These are phyloP conservation scores for Calendula officinalis DNA, from an alignment of 129 eudicot species.

Conservation along the genomic window DNA sequence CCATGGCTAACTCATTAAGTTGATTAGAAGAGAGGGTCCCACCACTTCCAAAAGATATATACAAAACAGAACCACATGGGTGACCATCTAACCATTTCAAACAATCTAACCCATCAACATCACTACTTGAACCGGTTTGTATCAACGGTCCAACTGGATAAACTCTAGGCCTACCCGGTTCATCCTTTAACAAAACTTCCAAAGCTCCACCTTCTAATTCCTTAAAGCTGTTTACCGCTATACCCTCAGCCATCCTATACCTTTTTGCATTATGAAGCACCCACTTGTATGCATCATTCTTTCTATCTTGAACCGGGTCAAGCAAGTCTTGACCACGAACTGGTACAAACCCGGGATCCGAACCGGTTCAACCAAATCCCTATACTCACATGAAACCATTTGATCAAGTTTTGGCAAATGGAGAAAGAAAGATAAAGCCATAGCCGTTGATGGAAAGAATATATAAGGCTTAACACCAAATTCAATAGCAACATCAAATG, in stretches of 20 bases:
- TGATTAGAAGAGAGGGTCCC: constrained; percentile 54
- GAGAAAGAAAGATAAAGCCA: constrained; percentile 40
- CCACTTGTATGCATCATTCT: constrained; percentile 55
- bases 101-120: constrained; percentile 29
- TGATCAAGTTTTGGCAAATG: constrained; percentile 47
- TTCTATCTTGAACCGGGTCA: constrained; percentile 50
- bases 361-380: constrained; percentile 43
- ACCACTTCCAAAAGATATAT: constrained; percentile 65
- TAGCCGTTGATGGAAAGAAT: constrained; percentile 44
- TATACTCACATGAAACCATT: constrained; percentile 42
- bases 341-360: constrained; percentile 59
- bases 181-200: constrained; percentile 15
- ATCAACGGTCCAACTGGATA: constrained; percentile 57
- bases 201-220: constrained; percentile 51
- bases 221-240: constrained; percentile 46
- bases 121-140: constrained; percentile 27
- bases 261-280: constrained; percentile 42
- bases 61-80: constrained; percentile 57
- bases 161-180: constrained; percentile 44
- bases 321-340: constrained; percentile 44
- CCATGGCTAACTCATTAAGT: constrained; percentile 46
- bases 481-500: constrained; percentile 52
- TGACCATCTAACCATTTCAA: constrained; percentile 57
- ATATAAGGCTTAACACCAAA: constrained; percentile 36
- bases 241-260: constrained; percentile 54